Base-by-base conservation (phyloP, 2,329 filamentous ascomycete species). In the Alternaria triticina region DNA sequence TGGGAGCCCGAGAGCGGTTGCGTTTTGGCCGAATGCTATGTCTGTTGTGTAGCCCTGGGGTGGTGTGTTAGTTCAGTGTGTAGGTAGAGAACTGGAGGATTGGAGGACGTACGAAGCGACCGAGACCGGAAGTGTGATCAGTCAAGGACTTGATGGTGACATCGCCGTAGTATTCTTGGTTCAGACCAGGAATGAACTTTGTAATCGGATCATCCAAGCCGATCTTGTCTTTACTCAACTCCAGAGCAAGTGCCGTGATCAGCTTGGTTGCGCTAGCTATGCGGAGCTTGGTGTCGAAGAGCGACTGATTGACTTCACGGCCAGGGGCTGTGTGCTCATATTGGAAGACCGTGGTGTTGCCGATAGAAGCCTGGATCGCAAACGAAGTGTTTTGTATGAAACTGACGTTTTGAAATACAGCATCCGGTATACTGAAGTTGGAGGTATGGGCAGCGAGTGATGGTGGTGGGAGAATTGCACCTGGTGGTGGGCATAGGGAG, bases 251-350 rank as follows among this genome's bases (percentile, higher is more conserved):
- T 27, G 74, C 65, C 5, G 73, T 74, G 46, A 75, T 74, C 12
- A 69, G 27, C 44, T 77, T 77, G 2, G 72, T 74, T 8, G 71
- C 69, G 11, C 72, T 75, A 1, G 65, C 74, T 25, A 76, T 61
- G 0, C 74, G 71, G 23, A 68, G 36, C 25, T 69, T 65, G 4
- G 70, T 75, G 1, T 71, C 64, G 17, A 62, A 57, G 4, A 70
- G 59, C 10, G 67, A 59, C 20, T 65, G 62, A 6, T 47, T 47
- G 20, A 68, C 51, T 55, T 67, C 57, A 12, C 67, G 63, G 4
- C 55, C 63, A 20, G 65, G 64, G 44, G 70, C 56, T 22, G 65
- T 62, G 40, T 67, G 22, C 25, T 68, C 68, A 61, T 72, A 57
- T 17, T 70, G 45, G 25, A 72, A 71, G 25, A 74, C 33, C 0